These are phyloP conservation scores for Pontederia crassipes DNA, from an alignment of 176 grass and related monocot species.

Conservation along the genomic window DNA sequence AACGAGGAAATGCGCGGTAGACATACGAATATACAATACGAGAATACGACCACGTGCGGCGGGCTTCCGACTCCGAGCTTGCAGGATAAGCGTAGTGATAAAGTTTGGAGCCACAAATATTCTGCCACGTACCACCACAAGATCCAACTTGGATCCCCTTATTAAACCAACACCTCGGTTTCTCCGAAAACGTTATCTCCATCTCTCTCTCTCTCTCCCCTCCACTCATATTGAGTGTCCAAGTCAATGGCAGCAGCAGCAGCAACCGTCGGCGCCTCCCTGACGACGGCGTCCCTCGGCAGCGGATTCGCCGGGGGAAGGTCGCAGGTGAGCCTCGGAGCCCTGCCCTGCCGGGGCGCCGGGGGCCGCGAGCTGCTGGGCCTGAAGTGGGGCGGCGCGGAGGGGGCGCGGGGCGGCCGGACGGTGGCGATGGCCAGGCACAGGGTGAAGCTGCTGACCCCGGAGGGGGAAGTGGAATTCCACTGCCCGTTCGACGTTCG, in stretches of 20 bases:
- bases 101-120: neutral
- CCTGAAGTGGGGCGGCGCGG: neutral
- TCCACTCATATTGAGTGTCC: too few species aligned
- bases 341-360: neutral
- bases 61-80: too few species aligned
- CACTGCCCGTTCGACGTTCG: constrained; percentile 37
- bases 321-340: neutral
- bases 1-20: too few species aligned
- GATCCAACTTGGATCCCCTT: neutral
- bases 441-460: constrained; percentile 44
- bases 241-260: too few species aligned
- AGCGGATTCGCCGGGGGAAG: too few species aligned
- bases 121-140: neutral
- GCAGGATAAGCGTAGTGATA: too few species aligned
- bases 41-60: too few species aligned
- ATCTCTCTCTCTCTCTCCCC: constrained; percentile 19
- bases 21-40: too few species aligned
- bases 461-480: constrained; percentile 19
- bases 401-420: neutral
- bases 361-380: neutral
- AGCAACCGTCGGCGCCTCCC: too few species aligned
- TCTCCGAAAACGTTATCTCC: neutral
- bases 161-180: neutral
- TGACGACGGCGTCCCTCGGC: too few species aligned
- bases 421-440: constrained; percentile 30